Percentiles rank a stretch among this genome's conserved stretches.
These are phyloP conservation scores for Spinacia oleracea DNA, from an alignment of 179 eudicot genomes.

Conservation along the genomic window DNA sequence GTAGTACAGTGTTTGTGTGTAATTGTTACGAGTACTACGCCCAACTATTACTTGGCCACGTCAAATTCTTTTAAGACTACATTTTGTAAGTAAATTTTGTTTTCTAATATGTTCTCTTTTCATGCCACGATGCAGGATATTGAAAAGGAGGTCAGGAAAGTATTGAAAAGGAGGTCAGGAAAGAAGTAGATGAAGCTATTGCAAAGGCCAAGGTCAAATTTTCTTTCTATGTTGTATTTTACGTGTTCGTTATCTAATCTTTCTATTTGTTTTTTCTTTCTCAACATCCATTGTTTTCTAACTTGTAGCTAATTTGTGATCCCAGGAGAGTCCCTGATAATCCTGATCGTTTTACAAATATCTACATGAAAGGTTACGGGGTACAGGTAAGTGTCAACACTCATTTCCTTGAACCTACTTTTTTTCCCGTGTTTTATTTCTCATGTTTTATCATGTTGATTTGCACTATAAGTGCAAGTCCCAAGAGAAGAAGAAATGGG, in stretches of 20 bases:
- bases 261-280: neutral
- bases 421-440: neutral
- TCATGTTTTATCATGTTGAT: neutral
- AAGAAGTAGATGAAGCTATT: constrained; percentile 92
- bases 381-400: constrained; percentile 57
- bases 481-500: neutral
- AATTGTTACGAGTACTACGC: neutral
- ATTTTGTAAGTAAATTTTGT: neutral
- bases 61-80: neutral
- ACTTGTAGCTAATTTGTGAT: constrained; percentile 14
- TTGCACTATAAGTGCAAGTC: no score
- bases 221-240: neutral
- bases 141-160: no score
- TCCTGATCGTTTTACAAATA: constrained; percentile 77
- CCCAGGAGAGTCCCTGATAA: constrained; percentile 93
- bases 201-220: constrained; percentile 88
- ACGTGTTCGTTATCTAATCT: neutral
- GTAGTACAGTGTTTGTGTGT: neutral
- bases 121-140: constrained; percentile 53
- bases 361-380: constrained; percentile 78
- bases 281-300: constrained; percentile 13
- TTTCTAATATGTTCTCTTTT: constrained; percentile 11
- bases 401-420: neutral
- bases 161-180: constrained; percentile 77
- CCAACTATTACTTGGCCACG: neutral